These are phyloP conservation scores for Hypholoma sublateritium DNA, from an alignment of 768 basidiomycete genomes.

Conservation along the genomic window DNA sequence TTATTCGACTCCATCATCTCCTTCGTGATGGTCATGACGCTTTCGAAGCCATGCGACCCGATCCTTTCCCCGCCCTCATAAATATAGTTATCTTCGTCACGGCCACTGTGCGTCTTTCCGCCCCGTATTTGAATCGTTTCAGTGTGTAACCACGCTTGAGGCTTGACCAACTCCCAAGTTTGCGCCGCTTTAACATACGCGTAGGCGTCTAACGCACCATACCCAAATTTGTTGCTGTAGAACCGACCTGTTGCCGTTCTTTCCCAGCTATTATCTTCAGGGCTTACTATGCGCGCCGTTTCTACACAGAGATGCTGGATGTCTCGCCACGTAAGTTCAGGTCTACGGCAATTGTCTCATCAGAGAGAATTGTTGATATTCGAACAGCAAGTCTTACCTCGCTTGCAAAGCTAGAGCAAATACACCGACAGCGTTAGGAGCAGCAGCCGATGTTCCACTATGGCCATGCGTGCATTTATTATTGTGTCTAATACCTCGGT, in stretches of 20 bases:
- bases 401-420: conserved; percentile 87
- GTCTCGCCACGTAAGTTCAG: conserved; percentile 97
- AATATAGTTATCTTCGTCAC: conserved; percentile 36
- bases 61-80: conserved; percentile 70
- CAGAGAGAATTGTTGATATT: neutral
- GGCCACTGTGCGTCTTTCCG: conserved; percentile 48
- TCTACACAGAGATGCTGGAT: conserved; percentile 85
- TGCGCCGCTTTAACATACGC: conserved; percentile 76
- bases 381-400: conserved; percentile 46
- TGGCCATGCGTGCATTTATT: conserved; percentile 71
- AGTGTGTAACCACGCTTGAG: conserved; percentile 88
- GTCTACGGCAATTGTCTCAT: conserved; percentile 40
- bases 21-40: conserved; percentile 61
- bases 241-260: conserved; percentile 63
- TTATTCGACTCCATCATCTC: conserved; percentile 71
- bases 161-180: conserved; percentile 84
- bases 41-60: conserved; percentile 55
- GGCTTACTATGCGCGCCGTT: conserved; percentile 78
- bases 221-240: conserved; percentile 91
- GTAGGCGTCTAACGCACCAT: conserved; percentile 84
- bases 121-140: conserved; percentile 64
- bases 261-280: conserved; percentile 93
- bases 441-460: conserved; percentile 96
- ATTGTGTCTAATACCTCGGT: conserved; percentile 58
- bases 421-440: conserved; percentile 92